Base-by-base conservation (phyloP, 345 rosid genomes). In the Populus tremula region DNA sequence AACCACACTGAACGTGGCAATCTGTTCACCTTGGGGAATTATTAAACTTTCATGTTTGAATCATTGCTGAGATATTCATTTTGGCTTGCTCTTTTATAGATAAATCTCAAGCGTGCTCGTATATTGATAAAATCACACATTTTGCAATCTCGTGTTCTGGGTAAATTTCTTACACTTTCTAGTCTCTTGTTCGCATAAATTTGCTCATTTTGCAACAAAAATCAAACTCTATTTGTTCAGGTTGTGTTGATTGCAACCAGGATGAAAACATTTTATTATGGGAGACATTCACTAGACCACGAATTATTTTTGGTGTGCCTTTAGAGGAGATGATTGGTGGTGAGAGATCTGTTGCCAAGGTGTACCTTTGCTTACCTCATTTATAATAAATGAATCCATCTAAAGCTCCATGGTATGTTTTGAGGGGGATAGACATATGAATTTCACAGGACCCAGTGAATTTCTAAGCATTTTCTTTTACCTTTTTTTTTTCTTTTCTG, bases 61-160 rank as follows among this genome's bases (percentile, higher is more conserved):
- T 68, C 23, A 69, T 56, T 61, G 47, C 31, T 45, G 50, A 31
- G 39, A 45, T 47, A 12, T 38, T 76, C 67, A 66, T 62, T 49
- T 47, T 79, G 59, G 74, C 59, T 73, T 53, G 33, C 72, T 54
- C 43, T 83, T 49, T 74, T 77, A 71, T 87, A 95, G 99, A 86
- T 95, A 82, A 95, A 95, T 88, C 88, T 93, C 75, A 95, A 95
- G 91, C 98, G 99, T 82, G 98, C 96, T 76, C 96, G 96, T 70
- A 80, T 91, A 54, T 85, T 95, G 76, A 92, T 87, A 68, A 85
- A 91, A 69, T 90, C 99, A 69, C 96, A 93, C 82, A 88, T 95
- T 70, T 41, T 77, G 78, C 73, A 79, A 76, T 86, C 91, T 25
- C 56, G 63, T 63, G 92, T 93, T 71, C 90, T 87, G 59, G 98